These are phyloP conservation scores for Cenchrus americanus DNA, from an alignment of 176 grass and related monocot species.

Conservation along the genomic window DNA sequence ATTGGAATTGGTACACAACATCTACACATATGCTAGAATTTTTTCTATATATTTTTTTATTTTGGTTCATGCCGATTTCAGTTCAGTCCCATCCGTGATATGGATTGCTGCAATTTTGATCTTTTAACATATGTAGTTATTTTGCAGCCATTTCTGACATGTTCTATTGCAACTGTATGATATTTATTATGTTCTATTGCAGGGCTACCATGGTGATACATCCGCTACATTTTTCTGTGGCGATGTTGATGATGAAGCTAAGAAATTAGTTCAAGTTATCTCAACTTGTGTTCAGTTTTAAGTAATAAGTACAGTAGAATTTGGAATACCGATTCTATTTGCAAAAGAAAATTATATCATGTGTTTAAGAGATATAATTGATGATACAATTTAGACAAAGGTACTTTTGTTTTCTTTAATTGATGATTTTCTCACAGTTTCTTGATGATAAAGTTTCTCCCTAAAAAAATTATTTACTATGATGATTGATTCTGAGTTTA, in stretches of 20 bases:
- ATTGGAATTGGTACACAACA: not conserved
- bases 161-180: conserved; percentile 24
- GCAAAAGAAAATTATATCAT: conserved; percentile 21
- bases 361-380: conserved; percentile 5
- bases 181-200: conserved; percentile 34
- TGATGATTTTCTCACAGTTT: not conserved
- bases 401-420: conserved; percentile 4
- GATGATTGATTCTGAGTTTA: conserved; percentile 33
- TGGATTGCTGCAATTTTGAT: not conserved
- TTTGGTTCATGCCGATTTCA: no score
- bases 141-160: not conserved
- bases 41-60: not conserved
- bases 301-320: not conserved
- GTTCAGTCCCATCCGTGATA: not conserved
- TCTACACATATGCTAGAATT: not conserved
- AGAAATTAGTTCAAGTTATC: conserved; percentile 85
- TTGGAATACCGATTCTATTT: no score
- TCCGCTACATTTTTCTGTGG: conserved; percentile 93
- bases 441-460: not conserved
- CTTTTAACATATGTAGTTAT: not conserved
- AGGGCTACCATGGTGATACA: conserved; percentile 99
- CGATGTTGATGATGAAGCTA: conserved; percentile 82
- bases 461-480: conserved; percentile 14
- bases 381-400: not conserved
- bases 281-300: conserved; percentile 9